Conservation (phyloP, 2,329 filamentous ascomycete species). For the Aspergillus fijiensis region DNA sequence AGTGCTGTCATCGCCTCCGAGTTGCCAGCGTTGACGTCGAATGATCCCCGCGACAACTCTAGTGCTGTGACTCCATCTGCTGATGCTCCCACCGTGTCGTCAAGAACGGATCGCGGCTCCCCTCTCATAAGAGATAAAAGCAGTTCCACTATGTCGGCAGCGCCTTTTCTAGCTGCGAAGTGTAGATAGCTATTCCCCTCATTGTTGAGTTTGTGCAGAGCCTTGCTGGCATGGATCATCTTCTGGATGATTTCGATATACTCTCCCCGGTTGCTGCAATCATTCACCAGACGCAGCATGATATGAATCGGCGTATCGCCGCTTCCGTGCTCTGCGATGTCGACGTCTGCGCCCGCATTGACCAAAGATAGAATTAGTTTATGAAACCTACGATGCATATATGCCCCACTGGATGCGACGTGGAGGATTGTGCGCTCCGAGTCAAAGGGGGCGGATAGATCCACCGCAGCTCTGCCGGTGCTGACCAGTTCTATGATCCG, state of each 20-base stretch:
- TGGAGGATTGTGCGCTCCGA: background rate
- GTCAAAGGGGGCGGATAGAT: background rate
- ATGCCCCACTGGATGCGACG: background rate
- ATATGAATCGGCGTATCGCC: background rate
- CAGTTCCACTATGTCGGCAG: background rate
- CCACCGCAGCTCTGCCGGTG: background rate
- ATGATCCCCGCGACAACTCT: background rate
- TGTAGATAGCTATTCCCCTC: background rate
- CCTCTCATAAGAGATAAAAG: background rate
- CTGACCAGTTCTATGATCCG: background rate
- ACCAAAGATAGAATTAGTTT: background rate
- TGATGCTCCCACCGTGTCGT: background rate
- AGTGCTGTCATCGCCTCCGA: background rate
- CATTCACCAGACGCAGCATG: background rate
- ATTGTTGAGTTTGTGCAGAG: background rate
- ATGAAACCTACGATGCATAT: background rate
- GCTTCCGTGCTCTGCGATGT: constrained; percentile 5
- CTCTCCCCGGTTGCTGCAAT: background rate
- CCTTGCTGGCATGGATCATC: background rate
- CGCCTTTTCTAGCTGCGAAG: background rate
- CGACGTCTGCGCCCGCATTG: constrained; percentile 9
- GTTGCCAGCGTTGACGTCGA: background rate
- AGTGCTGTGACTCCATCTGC: background rate
- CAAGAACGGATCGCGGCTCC: background rate
- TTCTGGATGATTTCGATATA: background rate